These are phyloP conservation scores for Xylaria castorea DNA, from an alignment of 495 filamentous ascomycete genomes.

Conservation along the genomic window DNA sequence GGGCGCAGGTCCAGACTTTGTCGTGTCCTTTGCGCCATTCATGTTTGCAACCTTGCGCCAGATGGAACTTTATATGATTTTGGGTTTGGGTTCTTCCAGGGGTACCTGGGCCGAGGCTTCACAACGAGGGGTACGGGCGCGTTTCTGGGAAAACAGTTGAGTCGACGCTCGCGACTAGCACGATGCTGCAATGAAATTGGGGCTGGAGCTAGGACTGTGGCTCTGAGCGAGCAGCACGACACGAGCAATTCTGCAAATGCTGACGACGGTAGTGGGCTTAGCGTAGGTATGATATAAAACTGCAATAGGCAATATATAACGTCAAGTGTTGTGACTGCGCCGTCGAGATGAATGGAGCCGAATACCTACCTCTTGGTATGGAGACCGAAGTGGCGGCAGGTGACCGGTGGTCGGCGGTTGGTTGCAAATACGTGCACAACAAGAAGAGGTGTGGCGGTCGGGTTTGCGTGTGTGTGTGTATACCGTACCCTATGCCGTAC, in stretches of 20 bases:
- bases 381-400: conserved; percentile 11
- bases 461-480: conserved; percentile 1
- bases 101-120: conserved; percentile 8
- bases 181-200: background rate
- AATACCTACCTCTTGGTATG: conserved; percentile 13
- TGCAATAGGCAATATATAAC: conserved; percentile 1
- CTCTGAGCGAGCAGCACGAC: background rate
- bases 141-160: background rate
- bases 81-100: background rate
- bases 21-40: conserved; percentile 25
- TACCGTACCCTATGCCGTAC: background rate
- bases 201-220: conserved; percentile 1
- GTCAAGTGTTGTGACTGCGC: conserved; percentile 20
- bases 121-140: background rate
- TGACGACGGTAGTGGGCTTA: background rate
- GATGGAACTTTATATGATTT: conserved; percentile 1
- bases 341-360: conserved; percentile 20
- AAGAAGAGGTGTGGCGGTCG: background rate
- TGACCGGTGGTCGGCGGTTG: background rate
- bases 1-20: background rate
- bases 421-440: conserved; percentile 7
- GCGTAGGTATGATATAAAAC: background rate
- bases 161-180: conserved; percentile 12
- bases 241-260: conserved; percentile 3
- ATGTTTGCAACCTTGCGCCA: conserved; percentile 24